These are phyloP conservation scores for Nicotiana tabacum DNA, from an alignment of 257 asterid genomes.

Conservation along the genomic window DNA sequence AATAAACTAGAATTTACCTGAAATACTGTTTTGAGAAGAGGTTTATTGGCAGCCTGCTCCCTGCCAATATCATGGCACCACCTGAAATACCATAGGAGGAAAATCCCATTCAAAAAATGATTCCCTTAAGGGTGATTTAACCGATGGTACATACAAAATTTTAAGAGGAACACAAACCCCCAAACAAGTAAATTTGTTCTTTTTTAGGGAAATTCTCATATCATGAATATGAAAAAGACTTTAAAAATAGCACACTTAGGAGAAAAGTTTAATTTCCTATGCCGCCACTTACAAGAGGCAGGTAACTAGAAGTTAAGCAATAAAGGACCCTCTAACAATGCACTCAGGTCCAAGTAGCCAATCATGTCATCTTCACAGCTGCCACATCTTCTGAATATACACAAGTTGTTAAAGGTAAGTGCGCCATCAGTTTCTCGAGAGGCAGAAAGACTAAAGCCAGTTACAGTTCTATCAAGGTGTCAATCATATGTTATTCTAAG, in stretches of 20 bases:
- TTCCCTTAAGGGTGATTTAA: background rate
- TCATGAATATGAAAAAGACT: background rate
- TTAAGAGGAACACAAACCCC: background rate
- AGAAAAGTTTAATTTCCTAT: background rate
- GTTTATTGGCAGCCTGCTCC: constrained; percentile 32
- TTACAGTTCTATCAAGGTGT: background rate
- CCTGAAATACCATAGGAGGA: constrained; percentile 9
- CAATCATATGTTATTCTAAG: background rate
- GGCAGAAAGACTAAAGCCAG: background rate
- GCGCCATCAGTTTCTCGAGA: background rate
- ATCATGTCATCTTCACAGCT: background rate
- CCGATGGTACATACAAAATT: background rate
- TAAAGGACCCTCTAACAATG: background rate
- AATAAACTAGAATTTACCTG: constrained; percentile 21
- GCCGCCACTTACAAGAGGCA: constrained; percentile 1
- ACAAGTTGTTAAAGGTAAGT: background rate
- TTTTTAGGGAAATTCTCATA: background rate
- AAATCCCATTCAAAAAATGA: background rate
- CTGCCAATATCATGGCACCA: constrained; percentile 40
- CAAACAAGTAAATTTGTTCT: background rate
- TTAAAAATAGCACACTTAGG: background rate
- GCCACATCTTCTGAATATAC: background rate
- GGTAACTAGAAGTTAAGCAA: background rate
- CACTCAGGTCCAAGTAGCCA: background rate
- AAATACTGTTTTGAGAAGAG: constrained; percentile 31